A percentile compares a stretch with the other conserved stretches of the same genome.
Evolutionary conservation across 169 alveolate genomes (phyloP).

Genomic region (Plasmodium knowlesi): DNA sequence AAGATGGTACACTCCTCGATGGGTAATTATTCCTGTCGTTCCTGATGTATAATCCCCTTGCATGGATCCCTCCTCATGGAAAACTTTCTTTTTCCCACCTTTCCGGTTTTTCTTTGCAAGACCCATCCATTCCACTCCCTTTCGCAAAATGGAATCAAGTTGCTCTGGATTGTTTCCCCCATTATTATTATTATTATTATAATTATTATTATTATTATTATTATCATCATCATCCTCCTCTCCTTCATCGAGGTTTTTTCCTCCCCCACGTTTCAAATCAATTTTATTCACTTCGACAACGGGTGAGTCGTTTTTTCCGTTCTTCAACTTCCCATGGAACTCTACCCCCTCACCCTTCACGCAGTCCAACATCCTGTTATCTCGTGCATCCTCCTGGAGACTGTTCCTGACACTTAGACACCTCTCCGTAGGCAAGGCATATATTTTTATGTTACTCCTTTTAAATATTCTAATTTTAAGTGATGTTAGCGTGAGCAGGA

Average conservation of each 20-base stretch:
- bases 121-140: not conserved
- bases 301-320: not conserved
- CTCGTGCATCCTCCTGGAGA: not conserved
- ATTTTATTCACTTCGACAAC: not conserved
- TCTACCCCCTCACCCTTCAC: not conserved
- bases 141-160: not conserved
- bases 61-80: not conserved
- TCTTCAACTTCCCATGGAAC: not conserved
- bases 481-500: conserved; percentile 28
- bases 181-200: too few species aligned
- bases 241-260: not conserved
- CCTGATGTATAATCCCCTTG: not conserved
- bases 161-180: not conserved
- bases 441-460: conserved; percentile 38
- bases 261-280: not conserved
- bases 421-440: not conserved
- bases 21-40: not conserved
- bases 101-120: not conserved
- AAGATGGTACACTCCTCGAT: not conserved
- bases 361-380: not conserved
- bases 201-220: too few species aligned
- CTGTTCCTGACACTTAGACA: not conserved
- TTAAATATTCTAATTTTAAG: conserved; percentile 38
- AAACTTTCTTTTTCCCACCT: not conserved
- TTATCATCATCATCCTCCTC: not conserved